Percentiles rank a stretch among this genome's conserved stretches.
Conservation (phyloP, 306 rosid species). For the Cyamopsis tetragonoloba region DNA sequence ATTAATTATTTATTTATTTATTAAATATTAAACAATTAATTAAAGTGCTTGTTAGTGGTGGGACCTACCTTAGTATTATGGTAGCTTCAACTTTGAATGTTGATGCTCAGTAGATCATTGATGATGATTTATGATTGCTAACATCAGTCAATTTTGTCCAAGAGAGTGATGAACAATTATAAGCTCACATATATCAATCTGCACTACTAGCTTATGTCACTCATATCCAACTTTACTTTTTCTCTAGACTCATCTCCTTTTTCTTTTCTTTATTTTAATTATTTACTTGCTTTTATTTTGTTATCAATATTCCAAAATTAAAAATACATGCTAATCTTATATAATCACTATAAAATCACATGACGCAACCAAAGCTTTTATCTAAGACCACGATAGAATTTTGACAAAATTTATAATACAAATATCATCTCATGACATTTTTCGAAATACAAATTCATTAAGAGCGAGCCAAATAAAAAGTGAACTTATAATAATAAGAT, state of each 20-base stretch:
- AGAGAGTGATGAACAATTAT: slow-evolving; percentile 39
- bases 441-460: too few species aligned
- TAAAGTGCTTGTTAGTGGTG: slow-evolving; percentile 40
- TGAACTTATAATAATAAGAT: too few species aligned
- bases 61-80: slow-evolving; percentile 37
- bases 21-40: too few species aligned
- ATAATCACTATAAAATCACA: too few species aligned
- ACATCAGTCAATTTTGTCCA: slow-evolving; percentile 32
- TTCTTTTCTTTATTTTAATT: neutral
- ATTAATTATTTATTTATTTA: too few species aligned
- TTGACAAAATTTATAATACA: too few species aligned
- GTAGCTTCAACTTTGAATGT: slow-evolving; percentile 34
- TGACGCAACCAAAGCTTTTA: too few species aligned
- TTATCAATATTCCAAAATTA: neutral
- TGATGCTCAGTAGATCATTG: slow-evolving; percentile 40
- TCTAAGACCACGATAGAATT: too few species aligned
- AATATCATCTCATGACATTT: too few species aligned
- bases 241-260: slow-evolving; percentile 24
- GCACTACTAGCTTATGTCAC: neutral
- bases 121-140: slow-evolving; percentile 32
- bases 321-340: too few species aligned
- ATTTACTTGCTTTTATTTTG: neutral
- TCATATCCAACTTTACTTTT: slow-evolving; percentile 31
- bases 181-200: slow-evolving; percentile 23
- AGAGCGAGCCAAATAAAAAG: too few species aligned